Percentiles rank a stretch among this genome's conserved stretches.
These are phyloP conservation scores for Coniferiporia weirii DNA, from an alignment of 1,284 basidiomycete genomes.

Conservation along the genomic window DNA sequence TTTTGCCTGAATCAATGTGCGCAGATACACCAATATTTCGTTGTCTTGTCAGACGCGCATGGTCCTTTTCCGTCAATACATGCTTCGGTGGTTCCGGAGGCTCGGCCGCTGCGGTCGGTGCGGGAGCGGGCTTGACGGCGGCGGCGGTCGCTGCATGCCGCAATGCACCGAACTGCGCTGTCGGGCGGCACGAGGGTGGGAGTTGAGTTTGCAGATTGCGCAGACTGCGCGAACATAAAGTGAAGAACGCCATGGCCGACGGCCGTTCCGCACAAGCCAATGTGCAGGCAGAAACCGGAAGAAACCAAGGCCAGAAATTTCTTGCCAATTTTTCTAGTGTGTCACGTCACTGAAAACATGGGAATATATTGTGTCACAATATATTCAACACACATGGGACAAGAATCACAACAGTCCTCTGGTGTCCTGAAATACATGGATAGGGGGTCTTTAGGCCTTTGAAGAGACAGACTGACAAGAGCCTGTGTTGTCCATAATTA, in stretches of 20 bases:
- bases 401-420: too few relatives aligned
- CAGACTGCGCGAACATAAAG: slow-evolving; percentile 3
- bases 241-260: slow-evolving; percentile 7
- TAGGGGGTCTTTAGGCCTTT: too few relatives aligned
- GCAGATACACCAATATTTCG: slow-evolving; percentile 85
- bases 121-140: slow-evolving; percentile 16
- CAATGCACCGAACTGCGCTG: background rate
- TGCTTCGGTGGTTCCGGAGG: slow-evolving; percentile 4
- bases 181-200: background rate
- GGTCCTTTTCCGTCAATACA: slow-evolving; percentile 53
- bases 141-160: slow-evolving; percentile 20
- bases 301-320: background rate
- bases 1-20: slow-evolving; percentile 98
- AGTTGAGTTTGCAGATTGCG: background rate
- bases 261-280: slow-evolving; percentile 14
- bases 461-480: too few relatives aligned
- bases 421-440: too few relatives aligned
- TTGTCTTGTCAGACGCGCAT: slow-evolving; percentile 54
- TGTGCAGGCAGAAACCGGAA: slow-evolving; percentile 9
- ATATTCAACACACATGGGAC: too few relatives aligned
- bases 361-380: too few relatives aligned
- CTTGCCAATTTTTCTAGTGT: background rate
- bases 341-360: background rate
- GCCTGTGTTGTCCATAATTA: too few relatives aligned
- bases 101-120: background rate